Evolutionary conservation across 805 yeast species (phyloP), one percentile per base, ranked within the genome.

Genomic region (Candida pseudofarinosa): DNA sequence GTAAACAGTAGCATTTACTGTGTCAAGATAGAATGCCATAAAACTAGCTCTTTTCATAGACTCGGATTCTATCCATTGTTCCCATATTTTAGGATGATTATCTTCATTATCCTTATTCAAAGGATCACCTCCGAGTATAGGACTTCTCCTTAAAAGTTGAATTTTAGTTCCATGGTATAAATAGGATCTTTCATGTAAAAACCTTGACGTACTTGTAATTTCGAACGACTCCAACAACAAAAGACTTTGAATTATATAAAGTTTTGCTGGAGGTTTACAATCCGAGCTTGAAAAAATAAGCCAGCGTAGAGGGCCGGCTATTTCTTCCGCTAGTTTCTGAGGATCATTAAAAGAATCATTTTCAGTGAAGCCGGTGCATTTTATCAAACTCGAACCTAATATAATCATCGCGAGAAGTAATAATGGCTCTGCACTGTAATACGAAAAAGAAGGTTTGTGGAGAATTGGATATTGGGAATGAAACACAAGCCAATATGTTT

Each of bases 161-260:
- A 60, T 55, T 44, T 60, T 60, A n/a, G 93, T 81, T 4, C 93
- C 95, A 59, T 87, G 95, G 54, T 87, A 93, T n/a, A 88, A 65
- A 58, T 82, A 88, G 0, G 87, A 83, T 37, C 95, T 62, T 58
- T 86, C 95, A 58, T 87, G 96, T 40, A 85, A 56, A 32, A 62
- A 63, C 47, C 96, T 64, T 31, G 76, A 73, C 0, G 86, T 67
- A 48, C 83, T 78, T 43, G 80, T 72, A 55, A 86, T 85, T 58
- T 87, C 96, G 56, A 76, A 84, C 51, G 79, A 76, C 55, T 87
- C 95, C 14, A 88, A 58, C 47, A 88, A 56, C 38, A 85, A 53
- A 44, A 87, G 65, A 47, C 85, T 71, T 60, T 88, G 95, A 37
- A 88, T 69, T 7, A 87, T 78, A 81, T 87, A 86, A 3, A 82